Base-by-base conservation (phyloP, 768 basidiomycete genomes). In the Saitozyma sp. region DNA sequence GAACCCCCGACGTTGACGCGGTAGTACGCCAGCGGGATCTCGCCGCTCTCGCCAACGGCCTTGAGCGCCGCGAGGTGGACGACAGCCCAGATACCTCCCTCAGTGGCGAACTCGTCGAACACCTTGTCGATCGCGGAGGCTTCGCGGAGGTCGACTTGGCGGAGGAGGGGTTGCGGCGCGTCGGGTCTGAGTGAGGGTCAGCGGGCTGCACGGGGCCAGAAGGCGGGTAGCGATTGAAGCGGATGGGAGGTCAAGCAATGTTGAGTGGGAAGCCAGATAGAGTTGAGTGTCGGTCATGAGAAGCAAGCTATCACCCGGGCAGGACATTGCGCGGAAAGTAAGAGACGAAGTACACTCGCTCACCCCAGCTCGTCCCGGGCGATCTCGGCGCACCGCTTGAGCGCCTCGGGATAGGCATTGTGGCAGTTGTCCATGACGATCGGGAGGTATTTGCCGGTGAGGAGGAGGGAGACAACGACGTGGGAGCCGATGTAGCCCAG, bases 11-110 rank as follows among this genome's bases (percentile, higher is more conserved):
- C 96, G 74, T 99, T 99, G 83, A 92, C 93, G 69, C 85, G 83
- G 79, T 98, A 99, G 81, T 99, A 99, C 11, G 87, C 85, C 75
- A 98, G 79, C 5, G 96, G 96, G 56, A 91, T 88, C 81, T 96
- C 90, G 16, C 89, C 88, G 14, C 92, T 94, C 80, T 99, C 96
- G 49, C 96, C 96, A 53, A 99, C 96, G 17, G 94, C 92, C 83
- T 99, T 99, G 83, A 90, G 88, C 5, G 96, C 96, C 19, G 95
- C 96, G 60, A 99, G 86, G 79, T 98, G 96, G 58, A 99, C 83
- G 20, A 97, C 92, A 55, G 94, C 96, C 91, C 92, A 97, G 65
- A 99, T 90, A 4, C 91, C 91, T 17, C 90, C 91, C 72, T 90
- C 88, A 56, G 86, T 87, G 60, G 74, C 69, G 78, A 95, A 95